These are phyloP conservation scores for Trichophyton benhamiae DNA, from an alignment of 2,329 filamentous ascomycete genomes.

Conservation along the genomic window DNA sequence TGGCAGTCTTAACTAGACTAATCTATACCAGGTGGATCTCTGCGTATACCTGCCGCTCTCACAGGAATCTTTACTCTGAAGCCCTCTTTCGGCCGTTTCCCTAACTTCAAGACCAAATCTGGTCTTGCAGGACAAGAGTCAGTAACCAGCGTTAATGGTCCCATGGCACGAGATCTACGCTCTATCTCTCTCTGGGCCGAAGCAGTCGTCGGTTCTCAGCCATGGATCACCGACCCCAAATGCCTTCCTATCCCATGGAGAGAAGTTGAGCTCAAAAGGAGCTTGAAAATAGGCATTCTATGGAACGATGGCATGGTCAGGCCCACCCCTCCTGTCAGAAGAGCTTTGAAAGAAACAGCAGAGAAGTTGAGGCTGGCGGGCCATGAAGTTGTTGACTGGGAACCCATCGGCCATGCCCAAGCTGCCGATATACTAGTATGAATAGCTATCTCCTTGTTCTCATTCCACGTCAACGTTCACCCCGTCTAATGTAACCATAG, in stretches of 20 bases:
- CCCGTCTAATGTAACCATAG: not conserved
- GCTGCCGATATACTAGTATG: constrained; percentile 31
- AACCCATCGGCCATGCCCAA: constrained; percentile 38
- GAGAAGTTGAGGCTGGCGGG: constrained; percentile 25
- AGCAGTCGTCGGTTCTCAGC: constrained; percentile 24
- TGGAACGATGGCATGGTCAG: constrained; percentile 38
- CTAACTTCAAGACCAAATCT: constrained; percentile 43
- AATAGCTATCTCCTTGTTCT: not conserved
- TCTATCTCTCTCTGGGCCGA: constrained; percentile 25
- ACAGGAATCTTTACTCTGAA: constrained; percentile 42
- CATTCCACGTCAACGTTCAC: not conserved
- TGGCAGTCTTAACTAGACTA: not conserved
- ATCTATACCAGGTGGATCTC: constrained; percentile 24
- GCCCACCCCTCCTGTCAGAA: constrained; percentile 39
- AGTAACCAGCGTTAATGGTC: constrained; percentile 30
- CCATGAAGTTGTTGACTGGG: constrained; percentile 28
- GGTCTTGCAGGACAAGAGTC: constrained; percentile 30
- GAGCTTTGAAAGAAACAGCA: constrained; percentile 25
- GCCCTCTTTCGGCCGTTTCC: constrained; percentile 43
- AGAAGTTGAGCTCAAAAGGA: constrained; percentile 21
- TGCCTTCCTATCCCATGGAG: constrained; percentile 29
- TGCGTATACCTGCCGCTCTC: constrained; percentile 38
- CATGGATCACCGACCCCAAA: constrained; percentile 30
- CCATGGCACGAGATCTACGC: constrained; percentile 26
- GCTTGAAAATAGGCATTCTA: constrained; percentile 37